Conservation (phyloP, 2,329 filamentous ascomycete species). For the Phialemonium atrogriseum region DNA sequence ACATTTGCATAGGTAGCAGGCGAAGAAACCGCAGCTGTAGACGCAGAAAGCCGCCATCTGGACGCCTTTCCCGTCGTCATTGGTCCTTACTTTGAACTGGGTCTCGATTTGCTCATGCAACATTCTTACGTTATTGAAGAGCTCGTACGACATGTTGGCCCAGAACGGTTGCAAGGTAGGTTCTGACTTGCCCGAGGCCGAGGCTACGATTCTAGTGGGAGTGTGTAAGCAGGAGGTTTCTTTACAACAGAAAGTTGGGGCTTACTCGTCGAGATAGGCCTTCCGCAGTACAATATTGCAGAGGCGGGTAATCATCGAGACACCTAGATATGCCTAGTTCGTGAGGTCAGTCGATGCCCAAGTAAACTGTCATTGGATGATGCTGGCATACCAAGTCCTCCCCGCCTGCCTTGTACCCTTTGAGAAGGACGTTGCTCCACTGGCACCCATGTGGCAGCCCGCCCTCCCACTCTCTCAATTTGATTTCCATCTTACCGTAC, state of each 20-base stretch:
- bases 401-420: slow-evolving; percentile 36
- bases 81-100: slow-evolving; percentile 36
- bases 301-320: slow-evolving; percentile 46
- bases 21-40: slow-evolving; percentile 45
- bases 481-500: slow-evolving; percentile 33
- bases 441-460: slow-evolving; percentile 37
- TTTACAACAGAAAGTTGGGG: slow-evolving; percentile 3
- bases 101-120: slow-evolving; percentile 43
- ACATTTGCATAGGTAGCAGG: slow-evolving; percentile 43
- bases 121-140: slow-evolving; percentile 39
- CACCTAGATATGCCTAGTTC: slow-evolving; percentile 45
- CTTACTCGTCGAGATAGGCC: slow-evolving; percentile 44
- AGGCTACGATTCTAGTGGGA: slow-evolving; percentile 24
- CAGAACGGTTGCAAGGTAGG: slow-evolving; percentile 30
- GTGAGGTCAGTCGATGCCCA: neutral
- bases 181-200: slow-evolving; percentile 29
- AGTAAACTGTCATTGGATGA: neutral
- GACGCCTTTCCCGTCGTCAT: slow-evolving; percentile 41
- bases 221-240: neutral
- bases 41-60: slow-evolving; percentile 48
- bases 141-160: slow-evolving; percentile 32
- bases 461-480: slow-evolving; percentile 39
- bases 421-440: slow-evolving; percentile 34
- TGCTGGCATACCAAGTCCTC: slow-evolving; percentile 34
- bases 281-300: slow-evolving; percentile 49